Evolutionary conservation across 805 yeast genomes (phyloP).

Genomic region (Wickerhamomyces strasburgensis): DNA sequence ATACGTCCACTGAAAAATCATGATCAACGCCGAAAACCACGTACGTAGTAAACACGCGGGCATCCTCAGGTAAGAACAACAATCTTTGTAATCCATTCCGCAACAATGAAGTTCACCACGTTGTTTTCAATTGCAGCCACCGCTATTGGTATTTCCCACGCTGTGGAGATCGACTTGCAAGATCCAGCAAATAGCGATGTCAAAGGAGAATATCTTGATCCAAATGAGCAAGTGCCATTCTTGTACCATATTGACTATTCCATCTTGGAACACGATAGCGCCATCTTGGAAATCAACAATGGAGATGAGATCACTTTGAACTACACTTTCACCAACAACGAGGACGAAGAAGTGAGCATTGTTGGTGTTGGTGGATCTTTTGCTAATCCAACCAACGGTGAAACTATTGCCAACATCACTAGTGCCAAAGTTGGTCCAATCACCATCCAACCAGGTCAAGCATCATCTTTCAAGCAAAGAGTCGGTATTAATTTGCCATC

Average conservation of each 20-base stretch:
- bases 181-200: constrained; percentile 12
- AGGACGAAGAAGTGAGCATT: constrained; percentile 44
- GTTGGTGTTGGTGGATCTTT: constrained; percentile 69
- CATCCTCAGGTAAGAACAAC: no score
- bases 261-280: constrained; percentile 41
- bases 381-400: constrained; percentile 49
- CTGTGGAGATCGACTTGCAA: constrained; percentile 15
- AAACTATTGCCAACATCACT: constrained; percentile 55
- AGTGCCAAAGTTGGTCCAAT: constrained; percentile 61
- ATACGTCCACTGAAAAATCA: no score
- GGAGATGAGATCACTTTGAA: constrained; percentile 50
- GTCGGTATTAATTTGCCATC: constrained; percentile 56
- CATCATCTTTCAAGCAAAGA: constrained; percentile 49
- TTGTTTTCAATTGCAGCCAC: constrained; percentile 14
- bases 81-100: no score
- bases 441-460: constrained; percentile 43
- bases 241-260: constrained; percentile 45
- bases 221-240: constrained; percentile 32
- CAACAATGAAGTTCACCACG: constrained; percentile 18
- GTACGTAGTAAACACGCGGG: background rate
- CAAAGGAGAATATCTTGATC: constrained; percentile 18
- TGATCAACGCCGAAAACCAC: background rate
- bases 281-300: constrained; percentile 37
- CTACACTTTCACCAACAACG: constrained; percentile 50
- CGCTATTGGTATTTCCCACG: constrained; percentile 8